Conservation (phyloP, 2,329 filamentous ascomycete species). For the Camillea tinctor region DNA sequence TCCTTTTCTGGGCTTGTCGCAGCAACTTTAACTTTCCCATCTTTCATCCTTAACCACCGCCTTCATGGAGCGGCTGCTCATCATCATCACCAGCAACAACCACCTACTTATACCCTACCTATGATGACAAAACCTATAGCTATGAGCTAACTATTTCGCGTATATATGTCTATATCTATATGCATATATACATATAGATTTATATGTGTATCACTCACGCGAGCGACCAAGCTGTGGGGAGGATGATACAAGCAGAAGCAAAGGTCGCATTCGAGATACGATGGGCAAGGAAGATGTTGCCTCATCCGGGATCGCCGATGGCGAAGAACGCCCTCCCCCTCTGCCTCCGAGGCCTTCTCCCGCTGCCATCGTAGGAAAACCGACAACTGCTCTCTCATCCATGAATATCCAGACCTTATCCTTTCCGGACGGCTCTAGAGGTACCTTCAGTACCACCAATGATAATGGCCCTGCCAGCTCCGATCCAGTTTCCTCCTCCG, state of each 20-base stretch:
- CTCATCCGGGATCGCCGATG: slow-evolving; percentile 23
- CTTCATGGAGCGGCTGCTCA: not conserved
- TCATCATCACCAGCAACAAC: too few species aligned
- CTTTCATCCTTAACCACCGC: not conserved
- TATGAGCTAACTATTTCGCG: not conserved
- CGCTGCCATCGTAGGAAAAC: slow-evolving; percentile 41
- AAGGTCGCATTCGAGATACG: slow-evolving; percentile 15
- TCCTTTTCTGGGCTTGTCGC: not conserved
- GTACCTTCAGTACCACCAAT: slow-evolving; percentile 54
- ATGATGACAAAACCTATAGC: not conserved
- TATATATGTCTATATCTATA: too few species aligned
- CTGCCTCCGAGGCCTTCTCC: slow-evolving; percentile 51
- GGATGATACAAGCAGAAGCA: slow-evolving; percentile 17
- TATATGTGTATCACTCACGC: not conserved
- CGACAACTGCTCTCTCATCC: slow-evolving; percentile 82
- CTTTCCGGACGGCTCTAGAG: slow-evolving; percentile 67
- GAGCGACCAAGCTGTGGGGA: slow-evolving; percentile 4
- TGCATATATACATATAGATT: too few species aligned
- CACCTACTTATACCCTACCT: not conserved
- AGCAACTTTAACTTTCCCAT: not conserved
- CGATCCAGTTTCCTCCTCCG: slow-evolving; percentile 34
- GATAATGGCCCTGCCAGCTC: slow-evolving; percentile 27
- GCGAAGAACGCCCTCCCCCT: slow-evolving; percentile 51
- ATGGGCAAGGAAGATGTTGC: slow-evolving; percentile 35
- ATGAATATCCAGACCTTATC: slow-evolving; percentile 77